A percentile compares a stretch with the other conserved stretches of the same genome.
phyloP scores from a whole-genome alignment of 2,329 filamentous ascomycete species.

The Sporothrix humicola region DNA sequence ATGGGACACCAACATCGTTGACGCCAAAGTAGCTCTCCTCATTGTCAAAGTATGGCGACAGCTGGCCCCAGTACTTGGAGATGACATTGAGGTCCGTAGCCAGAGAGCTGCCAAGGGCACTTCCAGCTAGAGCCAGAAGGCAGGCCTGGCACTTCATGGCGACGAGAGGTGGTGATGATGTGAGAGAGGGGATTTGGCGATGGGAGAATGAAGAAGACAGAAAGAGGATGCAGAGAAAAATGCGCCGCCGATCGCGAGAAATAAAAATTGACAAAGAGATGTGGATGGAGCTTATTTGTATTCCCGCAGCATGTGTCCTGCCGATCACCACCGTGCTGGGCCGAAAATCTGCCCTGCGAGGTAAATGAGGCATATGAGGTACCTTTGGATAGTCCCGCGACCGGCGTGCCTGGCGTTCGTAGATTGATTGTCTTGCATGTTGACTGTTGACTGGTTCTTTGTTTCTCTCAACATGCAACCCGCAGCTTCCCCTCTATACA shows the following conservation, averaged over 20 bases:
- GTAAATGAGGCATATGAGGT: neutral
- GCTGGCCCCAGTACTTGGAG: conserved; percentile 51
- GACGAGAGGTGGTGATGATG: neutral
- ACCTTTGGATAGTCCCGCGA: neutral
- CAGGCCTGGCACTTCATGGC: conserved; percentile 33
- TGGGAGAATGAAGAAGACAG: neutral
- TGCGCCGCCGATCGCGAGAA: too few relatives aligned
- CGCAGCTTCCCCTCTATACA: conserved; percentile 5
- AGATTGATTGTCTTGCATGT: neutral
- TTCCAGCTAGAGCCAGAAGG: conserved; percentile 30
- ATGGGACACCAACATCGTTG: conserved; percentile 53
- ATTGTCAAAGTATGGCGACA: conserved; percentile 56
- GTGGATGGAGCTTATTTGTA: too few relatives aligned
- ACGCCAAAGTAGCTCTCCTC: conserved; percentile 54
- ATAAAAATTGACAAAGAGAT: too few relatives aligned
- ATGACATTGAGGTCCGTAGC: conserved; percentile 44
- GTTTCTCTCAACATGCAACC: neutral
- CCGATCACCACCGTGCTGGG: conserved; percentile 8
- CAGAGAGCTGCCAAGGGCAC: conserved; percentile 31
- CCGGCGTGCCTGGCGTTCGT: neutral
- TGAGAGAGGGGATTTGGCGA: neutral
- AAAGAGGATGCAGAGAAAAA: too few relatives aligned
- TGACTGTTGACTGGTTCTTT: neutral
- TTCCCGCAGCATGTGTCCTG: neutral
- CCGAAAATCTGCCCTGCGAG: neutral